Evolutionary conservation across 768 basidiomycete genomes (phyloP).

Genomic region (Leccinum fibrillosum): DNA sequence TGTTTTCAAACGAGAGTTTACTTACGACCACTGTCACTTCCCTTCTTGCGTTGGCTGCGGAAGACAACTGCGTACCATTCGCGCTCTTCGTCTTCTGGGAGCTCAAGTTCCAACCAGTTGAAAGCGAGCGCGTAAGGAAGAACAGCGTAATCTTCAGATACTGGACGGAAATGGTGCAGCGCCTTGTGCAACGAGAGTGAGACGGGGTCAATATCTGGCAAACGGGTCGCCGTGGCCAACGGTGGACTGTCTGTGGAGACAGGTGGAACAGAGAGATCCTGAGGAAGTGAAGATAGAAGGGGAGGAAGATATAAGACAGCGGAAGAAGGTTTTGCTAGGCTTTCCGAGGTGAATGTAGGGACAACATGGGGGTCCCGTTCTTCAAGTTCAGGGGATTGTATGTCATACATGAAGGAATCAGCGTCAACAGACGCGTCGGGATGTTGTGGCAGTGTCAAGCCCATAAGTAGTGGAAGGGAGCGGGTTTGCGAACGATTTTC

Average conservation of each 20-base stretch:
- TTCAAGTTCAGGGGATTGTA: not conserved
- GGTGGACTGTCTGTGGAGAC: constrained; percentile 38
- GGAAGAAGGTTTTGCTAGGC: constrained; percentile 33
- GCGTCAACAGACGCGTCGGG: not conserved
- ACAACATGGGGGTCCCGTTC: constrained; percentile 51
- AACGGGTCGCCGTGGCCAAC: constrained; percentile 63
- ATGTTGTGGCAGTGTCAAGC: constrained; percentile 9
- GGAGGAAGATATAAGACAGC: constrained; percentile 83
- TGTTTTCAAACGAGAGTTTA: not conserved
- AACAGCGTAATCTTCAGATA: constrained; percentile 56
- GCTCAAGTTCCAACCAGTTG: constrained; percentile 75
- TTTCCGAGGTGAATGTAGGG: constrained; percentile 47
- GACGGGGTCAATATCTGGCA: constrained; percentile 83
- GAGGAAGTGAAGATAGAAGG: constrained; percentile 72
- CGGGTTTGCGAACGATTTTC: not conserved
- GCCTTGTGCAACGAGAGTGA: constrained; percentile 86
- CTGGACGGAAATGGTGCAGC: constrained; percentile 70
- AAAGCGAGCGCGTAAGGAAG: constrained; percentile 73
- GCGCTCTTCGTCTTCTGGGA: constrained; percentile 69
- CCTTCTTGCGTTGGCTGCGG: constrained; percentile 69
- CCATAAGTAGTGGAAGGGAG: constrained; percentile 13
- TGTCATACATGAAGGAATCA: not conserved
- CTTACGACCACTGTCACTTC: constrained; percentile 66
- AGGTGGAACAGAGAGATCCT: constrained; percentile 28
- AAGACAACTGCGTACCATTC: constrained; percentile 96